Percentiles rank a stretch among this genome's conserved stretches.
Conservation (phyloP, 495 filamentous ascomycete species). For the Pseudoneurospora amorphoporcata region DNA sequence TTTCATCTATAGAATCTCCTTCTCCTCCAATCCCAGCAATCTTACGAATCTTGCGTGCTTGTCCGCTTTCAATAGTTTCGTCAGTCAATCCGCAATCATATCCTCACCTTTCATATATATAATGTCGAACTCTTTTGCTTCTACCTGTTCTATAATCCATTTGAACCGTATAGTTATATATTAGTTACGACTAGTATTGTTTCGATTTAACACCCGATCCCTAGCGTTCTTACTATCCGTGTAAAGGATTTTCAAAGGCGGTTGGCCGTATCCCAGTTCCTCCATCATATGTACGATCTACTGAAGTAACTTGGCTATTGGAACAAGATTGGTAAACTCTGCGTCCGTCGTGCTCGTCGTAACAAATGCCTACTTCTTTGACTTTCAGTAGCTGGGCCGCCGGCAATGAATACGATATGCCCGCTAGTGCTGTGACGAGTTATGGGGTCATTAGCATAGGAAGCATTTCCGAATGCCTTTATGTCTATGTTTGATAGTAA, state of each 20-base stretch:
- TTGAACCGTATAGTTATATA: neutral
- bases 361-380: constrained; percentile 2
- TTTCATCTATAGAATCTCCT: neutral
- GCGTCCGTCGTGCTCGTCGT: neutral
- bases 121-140: neutral
- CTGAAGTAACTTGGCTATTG: neutral
- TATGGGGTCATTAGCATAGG: neutral
- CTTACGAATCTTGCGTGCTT: neutral
- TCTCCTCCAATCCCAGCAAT: neutral
- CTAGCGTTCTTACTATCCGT: neutral
- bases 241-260: neutral
- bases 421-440: neutral
- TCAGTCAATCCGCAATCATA: neutral
- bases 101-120: neutral
- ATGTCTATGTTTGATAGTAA: neutral
- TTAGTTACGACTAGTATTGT: neutral
- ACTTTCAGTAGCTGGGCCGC: neutral
- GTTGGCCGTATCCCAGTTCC: neutral
- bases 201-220: neutral
- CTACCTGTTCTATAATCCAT: neutral
- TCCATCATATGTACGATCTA: neutral
- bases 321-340: neutral
- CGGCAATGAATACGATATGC: neutral
- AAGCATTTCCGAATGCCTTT: neutral
- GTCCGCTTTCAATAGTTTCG: neutral